phyloP scores from a whole-genome alignment of 495 filamentous ascomycete genomes.

The Neurospora sp. region DNA sequence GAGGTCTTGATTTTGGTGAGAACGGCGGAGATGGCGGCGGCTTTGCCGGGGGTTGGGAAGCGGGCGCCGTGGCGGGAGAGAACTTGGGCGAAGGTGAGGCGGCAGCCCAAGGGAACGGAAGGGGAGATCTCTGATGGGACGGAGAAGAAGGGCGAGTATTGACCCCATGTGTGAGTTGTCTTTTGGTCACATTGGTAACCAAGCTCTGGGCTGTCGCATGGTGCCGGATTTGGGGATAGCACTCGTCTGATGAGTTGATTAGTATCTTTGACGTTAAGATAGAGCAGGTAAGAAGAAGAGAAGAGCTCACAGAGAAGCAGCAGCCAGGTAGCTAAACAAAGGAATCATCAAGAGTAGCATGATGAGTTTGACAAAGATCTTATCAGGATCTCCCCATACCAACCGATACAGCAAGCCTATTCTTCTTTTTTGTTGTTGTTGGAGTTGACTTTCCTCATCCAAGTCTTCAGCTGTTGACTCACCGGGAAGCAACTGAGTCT shows the following conservation, averaged over 20 bases:
- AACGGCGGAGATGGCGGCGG: constrained; percentile 41
- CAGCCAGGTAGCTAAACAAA: neutral
- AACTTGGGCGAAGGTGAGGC: constrained; percentile 66
- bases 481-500: neutral
- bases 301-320: neutral
- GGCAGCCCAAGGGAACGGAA: constrained; percentile 50
- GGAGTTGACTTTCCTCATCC: neutral
- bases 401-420: neutral
- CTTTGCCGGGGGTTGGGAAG: constrained; percentile 60
- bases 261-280: neutral
- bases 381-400: neutral
- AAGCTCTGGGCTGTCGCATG: constrained; percentile 48
- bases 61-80: constrained; percentile 79
- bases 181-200: constrained; percentile 48
- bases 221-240: neutral
- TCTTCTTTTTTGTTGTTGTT: neutral
- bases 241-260: neutral
- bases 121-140: constrained; percentile 53
- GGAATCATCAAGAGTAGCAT: neutral
- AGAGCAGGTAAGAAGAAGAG: neutral
- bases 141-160: constrained; percentile 75
- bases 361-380: neutral
- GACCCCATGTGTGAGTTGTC: constrained; percentile 69
- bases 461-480: neutral
- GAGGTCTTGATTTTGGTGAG: constrained; percentile 51